Evolutionary conservation across 2,329 filamentous ascomycete genomes (phyloP).

Genomic region (Hortaea werneckii): DNA sequence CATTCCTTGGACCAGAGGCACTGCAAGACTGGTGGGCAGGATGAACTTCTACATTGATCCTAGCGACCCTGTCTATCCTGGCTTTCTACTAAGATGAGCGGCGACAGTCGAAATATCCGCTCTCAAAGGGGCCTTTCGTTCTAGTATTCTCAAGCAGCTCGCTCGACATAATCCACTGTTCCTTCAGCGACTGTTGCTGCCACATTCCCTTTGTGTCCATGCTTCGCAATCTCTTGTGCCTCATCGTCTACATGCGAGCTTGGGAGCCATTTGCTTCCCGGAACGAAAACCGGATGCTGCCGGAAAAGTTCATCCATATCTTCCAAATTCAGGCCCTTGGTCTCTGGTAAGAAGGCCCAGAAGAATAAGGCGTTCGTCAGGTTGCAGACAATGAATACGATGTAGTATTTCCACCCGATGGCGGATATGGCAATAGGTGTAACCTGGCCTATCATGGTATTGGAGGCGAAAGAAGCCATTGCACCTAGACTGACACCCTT

Average conservation of each 20-base stretch:
- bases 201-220: neutral
- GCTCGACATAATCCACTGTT: too few relatives aligned
- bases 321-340: slow-evolving; percentile 45
- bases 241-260: slow-evolving; percentile 14
- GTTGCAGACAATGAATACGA: slow-evolving; percentile 21
- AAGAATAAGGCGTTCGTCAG: slow-evolving; percentile 30
- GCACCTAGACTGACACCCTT: slow-evolving; percentile 17
- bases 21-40: neutral
- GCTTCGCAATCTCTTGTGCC: slow-evolving; percentile 3
- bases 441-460: slow-evolving; percentile 24
- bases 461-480: slow-evolving; percentile 21
- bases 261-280: slow-evolving; percentile 14
- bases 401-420: slow-evolving; percentile 19
- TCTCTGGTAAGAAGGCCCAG: slow-evolving; percentile 60
- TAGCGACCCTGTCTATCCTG: neutral
- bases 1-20: neutral
- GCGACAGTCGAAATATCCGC: too few relatives aligned
- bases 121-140: too few relatives aligned
- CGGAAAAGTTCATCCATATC: slow-evolving; percentile 17
- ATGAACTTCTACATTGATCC: neutral
- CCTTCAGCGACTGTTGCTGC: too few relatives aligned
- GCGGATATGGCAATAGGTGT: slow-evolving; percentile 15
- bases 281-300: slow-evolving; percentile 13
- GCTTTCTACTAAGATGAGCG: neutral
- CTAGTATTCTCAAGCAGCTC: too few relatives aligned